Conservation (phyloP, 1,284 basidiomycete species). For the Xanthoconium separans region DNA sequence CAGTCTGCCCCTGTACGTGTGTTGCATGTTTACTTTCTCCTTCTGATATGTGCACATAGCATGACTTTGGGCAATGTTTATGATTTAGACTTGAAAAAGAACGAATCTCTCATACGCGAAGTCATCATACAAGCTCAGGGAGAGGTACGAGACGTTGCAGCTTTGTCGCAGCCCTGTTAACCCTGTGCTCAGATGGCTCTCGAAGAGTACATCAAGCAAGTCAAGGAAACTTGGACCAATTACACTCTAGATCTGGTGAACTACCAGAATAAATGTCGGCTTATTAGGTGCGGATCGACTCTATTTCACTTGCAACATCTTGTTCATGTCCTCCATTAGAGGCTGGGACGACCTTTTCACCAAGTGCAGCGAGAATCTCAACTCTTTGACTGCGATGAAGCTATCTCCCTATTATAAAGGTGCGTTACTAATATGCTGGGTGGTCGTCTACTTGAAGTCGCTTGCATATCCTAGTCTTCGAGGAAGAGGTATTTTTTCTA, state of each 20-base stretch:
- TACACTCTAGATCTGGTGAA: slow-evolving; percentile 97
- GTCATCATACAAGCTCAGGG: slow-evolving; percentile 98
- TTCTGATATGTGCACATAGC: slow-evolving; percentile 39
- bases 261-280: slow-evolving; percentile 97
- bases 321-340: slow-evolving; percentile 40
- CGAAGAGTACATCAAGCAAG: slow-evolving; percentile 92
- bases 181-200: slow-evolving; percentile 71
- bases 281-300: slow-evolving; percentile 68
- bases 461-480: slow-evolving; percentile 63
- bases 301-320: background rate
- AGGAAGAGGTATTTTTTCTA: slow-evolving; percentile 68
- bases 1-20: slow-evolving; percentile 63
- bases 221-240: slow-evolving; percentile 95
- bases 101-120: slow-evolving; percentile 90
- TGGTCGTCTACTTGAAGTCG: slow-evolving; percentile 8
- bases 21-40: background rate
- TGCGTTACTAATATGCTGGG: slow-evolving; percentile 28
- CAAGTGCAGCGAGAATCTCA: slow-evolving; percentile 95
- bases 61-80: slow-evolving; percentile 98
- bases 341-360: slow-evolving; percentile 98
- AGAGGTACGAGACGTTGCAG: slow-evolving; percentile 55
- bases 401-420: slow-evolving; percentile 96
- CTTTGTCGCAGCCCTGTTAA: slow-evolving; percentile 4
- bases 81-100: slow-evolving; percentile 93
- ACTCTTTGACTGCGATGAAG: slow-evolving; percentile 96